Base-by-base conservation (phyloP, 345 rosid genomes). In the Eucalyptus shirleyi region DNA sequence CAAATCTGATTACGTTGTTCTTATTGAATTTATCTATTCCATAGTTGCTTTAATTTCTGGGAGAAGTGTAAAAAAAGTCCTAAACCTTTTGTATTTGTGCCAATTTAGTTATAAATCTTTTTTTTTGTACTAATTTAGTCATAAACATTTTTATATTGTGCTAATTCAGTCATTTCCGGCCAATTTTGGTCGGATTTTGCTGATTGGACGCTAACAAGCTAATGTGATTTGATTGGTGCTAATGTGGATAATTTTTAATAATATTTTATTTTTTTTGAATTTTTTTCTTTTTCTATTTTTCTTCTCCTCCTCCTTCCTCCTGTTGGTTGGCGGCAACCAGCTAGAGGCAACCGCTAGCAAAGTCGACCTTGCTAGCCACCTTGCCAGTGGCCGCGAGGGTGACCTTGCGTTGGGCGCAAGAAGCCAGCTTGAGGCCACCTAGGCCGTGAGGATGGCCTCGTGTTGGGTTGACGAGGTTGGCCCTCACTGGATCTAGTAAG, bases 271-370 rank as follows among this genome's bases (percentile, higher is more conserved):
- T 51, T 51, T 0, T 50, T 51, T 7, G 2, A 3, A 17, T 18
- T 18, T 51, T 17, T 51, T 51, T 51, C 7, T 18, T 51, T 18
- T 51, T 18, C 23, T 37, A 37, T 37, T 37, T 37, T 37, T 4
- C 9, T 18, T 18, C 9, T 51, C 23, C 56, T 18, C 55, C 55
- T 51, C 9, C 9, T 18, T 51, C 55, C 23, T 51, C 21, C 2
- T 0, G 1, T 0, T 6, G 4, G 55, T 17, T 0, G 9, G 1
- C 0, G 4, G 21, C 9, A 1, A 51, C 4, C 4, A 1, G 21
- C 2, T 1, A 17, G 21, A 51, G 1, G 9, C 2, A 0, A 51
- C 4, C 1, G 18, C 0, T 1, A 0, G 1, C 2, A 0, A 51
- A 9, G 23, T 51, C 8, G 23, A 51, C 56, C 56, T 51, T 18